A percentile compares a stretch with the other conserved stretches of the same genome.
These are phyloP conservation scores for Paulownia fortunei DNA, from an alignment of 257 asterid species.

Conservation along the genomic window DNA sequence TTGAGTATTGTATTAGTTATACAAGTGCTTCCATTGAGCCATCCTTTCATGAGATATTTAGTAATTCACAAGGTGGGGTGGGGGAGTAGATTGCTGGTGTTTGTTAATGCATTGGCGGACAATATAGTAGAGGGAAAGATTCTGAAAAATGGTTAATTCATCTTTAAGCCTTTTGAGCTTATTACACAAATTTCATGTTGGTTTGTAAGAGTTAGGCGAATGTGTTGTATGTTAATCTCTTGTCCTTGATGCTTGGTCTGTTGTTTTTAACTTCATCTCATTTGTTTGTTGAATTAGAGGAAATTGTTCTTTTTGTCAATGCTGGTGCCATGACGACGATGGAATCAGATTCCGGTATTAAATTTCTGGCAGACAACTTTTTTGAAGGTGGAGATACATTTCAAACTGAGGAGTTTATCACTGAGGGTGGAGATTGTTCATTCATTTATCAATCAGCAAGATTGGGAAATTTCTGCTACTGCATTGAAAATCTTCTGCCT, in stretches of 20 bases:
- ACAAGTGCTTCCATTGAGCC: background rate
- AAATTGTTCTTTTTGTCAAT: slow-evolving; percentile 73
- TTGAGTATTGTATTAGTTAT: background rate
- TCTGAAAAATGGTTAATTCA: background rate
- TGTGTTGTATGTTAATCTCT: background rate
- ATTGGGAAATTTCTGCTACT: slow-evolving; percentile 75
- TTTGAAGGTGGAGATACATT: slow-evolving; percentile 85
- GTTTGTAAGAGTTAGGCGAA: background rate
- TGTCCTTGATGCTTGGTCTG: background rate
- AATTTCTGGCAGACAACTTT: slow-evolving; percentile 60
- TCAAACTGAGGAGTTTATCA: slow-evolving; percentile 75
- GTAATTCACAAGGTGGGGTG: background rate
- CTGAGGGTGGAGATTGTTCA: slow-evolving; percentile 74
- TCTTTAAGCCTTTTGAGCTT: too few relatives aligned
- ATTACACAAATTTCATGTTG: too few relatives aligned
- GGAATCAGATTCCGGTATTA: slow-evolving; percentile 59
- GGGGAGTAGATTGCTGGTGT: slow-evolving; percentile 5
- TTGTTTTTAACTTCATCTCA: slow-evolving; percentile 23
- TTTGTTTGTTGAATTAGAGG: slow-evolving; percentile 56
- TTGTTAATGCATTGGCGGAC: background rate
- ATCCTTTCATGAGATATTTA: background rate
- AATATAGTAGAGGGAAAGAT: background rate
- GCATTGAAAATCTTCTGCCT: slow-evolving; percentile 60
- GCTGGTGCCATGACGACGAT: slow-evolving; percentile 65
- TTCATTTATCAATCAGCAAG: slow-evolving; percentile 85